Evolutionary conservation across 179 eudicot genomes (phyloP), one percentile per base, ranked within the genome.

Genomic region (Carnegiea gigantea): DNA sequence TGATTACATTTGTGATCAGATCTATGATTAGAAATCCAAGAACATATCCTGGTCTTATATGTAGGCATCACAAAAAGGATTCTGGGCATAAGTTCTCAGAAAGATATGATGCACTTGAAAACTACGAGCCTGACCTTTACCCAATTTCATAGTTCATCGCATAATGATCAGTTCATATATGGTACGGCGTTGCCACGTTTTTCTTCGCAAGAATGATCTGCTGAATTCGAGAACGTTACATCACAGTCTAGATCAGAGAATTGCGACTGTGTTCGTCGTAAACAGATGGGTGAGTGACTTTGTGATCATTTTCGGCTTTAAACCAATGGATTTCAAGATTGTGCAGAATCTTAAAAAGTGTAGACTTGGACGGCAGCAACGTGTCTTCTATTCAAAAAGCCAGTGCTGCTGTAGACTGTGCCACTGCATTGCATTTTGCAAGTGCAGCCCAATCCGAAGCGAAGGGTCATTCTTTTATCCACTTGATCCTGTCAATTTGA

Each of bases 381-480:
- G 60, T 24, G 54, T 49, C 14, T 48, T 74, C 11, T 48, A 54
- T 73, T 26, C 13, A 75, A 73, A 57, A 75, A 80, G 77, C 46
- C 77, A 57, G 77, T 38, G 49, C 21, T 18, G 33, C 28, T n/a
- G 20, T 28, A 24, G 72, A 59, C 30, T 70, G 48, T 46, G 11
- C 11, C 53, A 48, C 53, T 12, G 36, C 36, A 44, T 59, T 48
- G 12, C 53, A 77, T 70, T 21, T 8, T 9, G 6, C 46, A 70
- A 33, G 70, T 49, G 23, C 68, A 80, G 81, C 83, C 77, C 86
- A 77, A 24, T 26, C 44, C 28, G n/a, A 65, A 72, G 23, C 75
- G 81, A 84, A 84, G 70, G 46, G 86, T 70, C 83, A 64, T 80
- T 72, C 83, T 60, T 80, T 46, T 18, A 54, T 40, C 78, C 78